Evolutionary conservation across 495 filamentous ascomycete genomes (phyloP), one percentile per base, ranked within the genome.

Genomic region (Xylaria castorea): DNA sequence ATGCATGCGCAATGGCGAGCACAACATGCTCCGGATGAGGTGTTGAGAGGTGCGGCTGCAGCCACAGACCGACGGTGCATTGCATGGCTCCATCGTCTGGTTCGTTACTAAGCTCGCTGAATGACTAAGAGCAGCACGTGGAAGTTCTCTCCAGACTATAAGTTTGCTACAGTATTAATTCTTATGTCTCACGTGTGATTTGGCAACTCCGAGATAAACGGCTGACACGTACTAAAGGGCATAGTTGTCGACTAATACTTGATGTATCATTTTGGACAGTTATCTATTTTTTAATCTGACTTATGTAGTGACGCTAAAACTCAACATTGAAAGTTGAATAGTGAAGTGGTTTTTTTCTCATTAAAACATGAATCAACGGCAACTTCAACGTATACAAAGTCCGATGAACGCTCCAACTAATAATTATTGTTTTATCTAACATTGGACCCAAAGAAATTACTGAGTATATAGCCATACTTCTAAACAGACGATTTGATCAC

Each of bases 1-100:
- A 71, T 71, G 68, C 68, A 71, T 71, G 68, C 68, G 34, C n/a
- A 34, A 71, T 70, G 68, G 36, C 57, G 57, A 62, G 40, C 40
- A 36, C 40, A 34, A 25, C 42, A 42, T 18, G 20, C 51, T 40
- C 9, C 27, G 32, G 27, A 68, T 34, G 46, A 61, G 16, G 53
- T 34, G 51, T n/a, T n/a, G 65, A 55, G 18, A 12, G 27, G n/a
- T 42, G 50, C 57, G 65, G 66, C 66, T 68, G 66, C 50, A 68
- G 48, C 44, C 66, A 51, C 44, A 44, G 66, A 44, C 66, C 36
- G 30, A 7, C 8, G 4, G 38, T 44, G 60, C 61, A 64, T 64
- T 62, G 60, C 60, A 62, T 40, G 9, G 34, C 36, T 68, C 34
- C 66, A 42, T 68, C 50, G 48, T 57, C 18, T 57, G 22, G 30